phyloP scores from a whole-genome alignment of 768 basidiomycete species.

The Pleurotus ostreatus region DNA sequence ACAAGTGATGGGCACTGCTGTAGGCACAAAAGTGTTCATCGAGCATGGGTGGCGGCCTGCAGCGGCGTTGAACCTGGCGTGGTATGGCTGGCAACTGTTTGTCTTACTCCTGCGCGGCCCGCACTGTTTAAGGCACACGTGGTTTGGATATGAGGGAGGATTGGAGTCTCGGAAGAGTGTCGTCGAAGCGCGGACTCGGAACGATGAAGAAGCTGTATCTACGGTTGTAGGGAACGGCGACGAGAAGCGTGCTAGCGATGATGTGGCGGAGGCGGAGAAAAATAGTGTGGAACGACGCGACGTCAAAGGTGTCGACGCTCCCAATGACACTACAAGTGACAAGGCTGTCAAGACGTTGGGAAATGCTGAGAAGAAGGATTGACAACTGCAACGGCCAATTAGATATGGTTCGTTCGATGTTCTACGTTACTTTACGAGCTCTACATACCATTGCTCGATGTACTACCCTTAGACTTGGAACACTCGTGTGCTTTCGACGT shows the following conservation, averaged over 20 bases:
- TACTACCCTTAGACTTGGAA: too few species aligned
- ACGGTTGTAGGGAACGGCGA: not conserved
- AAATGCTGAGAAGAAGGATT: too few species aligned
- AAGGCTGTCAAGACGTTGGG: too few species aligned
- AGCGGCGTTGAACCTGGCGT: constrained; percentile 56
- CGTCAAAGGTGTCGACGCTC: too few species aligned
- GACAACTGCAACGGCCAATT: too few species aligned
- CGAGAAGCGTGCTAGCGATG: not conserved
- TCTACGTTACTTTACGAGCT: too few species aligned
- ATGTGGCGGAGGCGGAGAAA: too few species aligned
- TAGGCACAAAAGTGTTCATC: constrained; percentile 69
- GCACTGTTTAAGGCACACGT: constrained; percentile 50
- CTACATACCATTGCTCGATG: too few species aligned
- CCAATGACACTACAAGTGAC: too few species aligned
- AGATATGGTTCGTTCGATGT: too few species aligned
- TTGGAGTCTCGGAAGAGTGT: constrained; percentile 37
- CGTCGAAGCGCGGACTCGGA: constrained; percentile 18
- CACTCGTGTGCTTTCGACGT: too few species aligned
- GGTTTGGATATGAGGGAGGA: constrained; percentile 66
- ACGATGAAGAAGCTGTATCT: constrained; percentile 1
- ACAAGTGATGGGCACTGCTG: constrained; percentile 79
- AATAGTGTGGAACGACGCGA: too few species aligned
- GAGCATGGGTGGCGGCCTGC: constrained; percentile 66
- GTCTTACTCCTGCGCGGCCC: constrained; percentile 67
- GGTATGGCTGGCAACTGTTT: constrained; percentile 50